Conservation (phyloP, 768 basidiomycete genomes). For the Hypsizygus marmoreus region DNA sequence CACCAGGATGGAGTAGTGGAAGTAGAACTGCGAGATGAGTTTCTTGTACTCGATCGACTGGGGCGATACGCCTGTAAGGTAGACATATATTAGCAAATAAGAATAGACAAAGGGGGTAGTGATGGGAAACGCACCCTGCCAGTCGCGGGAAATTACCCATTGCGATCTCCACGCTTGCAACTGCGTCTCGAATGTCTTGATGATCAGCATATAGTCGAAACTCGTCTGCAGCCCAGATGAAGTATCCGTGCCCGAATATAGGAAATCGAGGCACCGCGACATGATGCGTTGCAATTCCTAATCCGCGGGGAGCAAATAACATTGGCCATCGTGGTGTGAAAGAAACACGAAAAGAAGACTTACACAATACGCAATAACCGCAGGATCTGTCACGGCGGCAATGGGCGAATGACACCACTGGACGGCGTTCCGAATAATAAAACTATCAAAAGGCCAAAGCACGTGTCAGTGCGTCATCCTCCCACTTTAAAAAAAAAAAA, state of each 20-base stretch:
- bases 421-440: conserved; percentile 80
- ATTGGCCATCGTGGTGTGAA: neutral
- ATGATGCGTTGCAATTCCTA: conserved; percentile 89
- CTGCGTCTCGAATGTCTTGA: conserved; percentile 84
- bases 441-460: conserved; percentile 50
- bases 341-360: conserved; percentile 26
- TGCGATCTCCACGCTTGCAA: conserved; percentile 58
- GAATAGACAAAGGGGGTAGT: neutral
- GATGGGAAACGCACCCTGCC: conserved; percentile 25
- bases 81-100: conserved; percentile 2
- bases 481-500: neutral
- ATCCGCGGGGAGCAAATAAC: conserved; percentile 1
- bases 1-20: conserved; percentile 83
- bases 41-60: conserved; percentile 43
- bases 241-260: conserved; percentile 82
- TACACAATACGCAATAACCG: conserved; percentile 78
- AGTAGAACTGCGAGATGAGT: conserved; percentile 71
- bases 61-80: conserved; percentile 25
- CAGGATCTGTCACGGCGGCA: conserved; percentile 65
- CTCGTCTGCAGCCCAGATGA: conserved; percentile 82
- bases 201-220: conserved; percentile 82
- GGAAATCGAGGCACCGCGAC: conserved; percentile 84
- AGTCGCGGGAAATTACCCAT: conserved; percentile 45
- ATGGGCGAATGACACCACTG: conserved; percentile 73
- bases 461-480: conserved; percentile 6